These are phyloP conservation scores for Ganoderma resinaceum DNA, from an alignment of 1,284 basidiomycete genomes.

Conservation along the genomic window DNA sequence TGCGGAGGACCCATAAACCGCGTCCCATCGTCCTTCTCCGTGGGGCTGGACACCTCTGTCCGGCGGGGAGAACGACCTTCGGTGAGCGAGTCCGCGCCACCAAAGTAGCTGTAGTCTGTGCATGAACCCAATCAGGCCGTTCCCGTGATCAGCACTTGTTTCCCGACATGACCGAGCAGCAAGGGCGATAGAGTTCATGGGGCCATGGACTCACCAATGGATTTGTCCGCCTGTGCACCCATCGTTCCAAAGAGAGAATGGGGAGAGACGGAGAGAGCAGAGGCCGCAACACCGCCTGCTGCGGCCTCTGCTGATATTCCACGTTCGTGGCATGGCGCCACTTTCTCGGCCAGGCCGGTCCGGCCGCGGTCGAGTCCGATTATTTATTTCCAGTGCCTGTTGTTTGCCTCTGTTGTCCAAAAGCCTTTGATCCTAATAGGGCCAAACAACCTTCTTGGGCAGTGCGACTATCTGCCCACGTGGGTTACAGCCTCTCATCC, in stretches of 20 bases:
- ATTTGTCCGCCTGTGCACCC: conserved; percentile 13
- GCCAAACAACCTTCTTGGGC: conserved; percentile 22
- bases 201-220: conserved; percentile 17
- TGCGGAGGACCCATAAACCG: conserved; percentile 61
- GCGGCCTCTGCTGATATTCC: background rate
- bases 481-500: background rate
- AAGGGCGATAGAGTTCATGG: conserved; percentile 1
- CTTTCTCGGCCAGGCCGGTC: background rate
- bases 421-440: conserved; percentile 34
- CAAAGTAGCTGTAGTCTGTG: conserved; percentile 77
- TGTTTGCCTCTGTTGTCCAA: conserved; percentile 37
- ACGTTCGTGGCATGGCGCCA: background rate
- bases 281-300: background rate
- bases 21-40: conserved; percentile 48
- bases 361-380: background rate
- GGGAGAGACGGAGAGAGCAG: conserved; percentile 9
- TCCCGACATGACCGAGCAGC: background rate
- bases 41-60: conserved; percentile 54
- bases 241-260: conserved; percentile 8
- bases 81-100: conserved; percentile 77
- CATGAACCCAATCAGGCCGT: background rate
- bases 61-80: conserved; percentile 69
- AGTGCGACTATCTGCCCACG: background rate
- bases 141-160: conserved; percentile 10
- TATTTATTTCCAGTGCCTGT: background rate